Conservation (phyloP, 108 stramenopile genomes). For the Cyclotella choctawhatcheeana region DNA sequence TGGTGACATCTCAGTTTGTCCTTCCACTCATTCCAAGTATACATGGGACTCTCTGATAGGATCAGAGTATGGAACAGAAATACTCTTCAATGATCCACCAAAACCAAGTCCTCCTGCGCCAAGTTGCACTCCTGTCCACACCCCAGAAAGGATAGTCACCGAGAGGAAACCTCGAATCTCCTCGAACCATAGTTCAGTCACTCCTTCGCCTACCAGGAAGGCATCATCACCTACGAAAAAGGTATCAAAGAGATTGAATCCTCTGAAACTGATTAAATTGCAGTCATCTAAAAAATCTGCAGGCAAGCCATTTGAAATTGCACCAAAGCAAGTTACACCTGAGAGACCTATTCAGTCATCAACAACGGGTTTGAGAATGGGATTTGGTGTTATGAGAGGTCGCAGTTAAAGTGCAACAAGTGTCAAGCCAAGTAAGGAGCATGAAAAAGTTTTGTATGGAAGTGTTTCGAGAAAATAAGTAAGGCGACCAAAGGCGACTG, state of each 20-base stretch:
- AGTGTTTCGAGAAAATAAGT: too few species aligned
- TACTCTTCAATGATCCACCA: not conserved
- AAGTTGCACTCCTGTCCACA: not conserved
- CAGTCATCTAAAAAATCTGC: not conserved
- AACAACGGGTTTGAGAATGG: not conserved
- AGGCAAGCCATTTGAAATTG: not conserved
- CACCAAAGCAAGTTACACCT: too few species aligned
- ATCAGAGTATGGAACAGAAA: conserved; percentile 13
- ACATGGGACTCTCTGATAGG: conserved; percentile 11
- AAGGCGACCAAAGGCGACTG: too few species aligned
- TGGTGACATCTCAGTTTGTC: not conserved
- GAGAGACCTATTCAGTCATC: not conserved
- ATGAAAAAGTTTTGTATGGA: too few species aligned
- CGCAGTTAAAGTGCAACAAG: not conserved
- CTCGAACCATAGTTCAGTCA: not conserved
- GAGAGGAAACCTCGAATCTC: conserved; percentile 8
- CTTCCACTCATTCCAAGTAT: not conserved
- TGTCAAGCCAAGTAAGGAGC: too few species aligned
- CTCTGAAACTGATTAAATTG: not conserved
- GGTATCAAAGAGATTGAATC: conserved; percentile 1
- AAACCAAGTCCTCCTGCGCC: not conserved
- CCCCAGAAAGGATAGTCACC: not conserved
- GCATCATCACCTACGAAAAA: not conserved
- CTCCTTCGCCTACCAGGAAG: conserved; percentile 2
- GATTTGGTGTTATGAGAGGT: conserved; percentile 4